Evolutionary conservation across 345 rosid genomes (phyloP), one percentile per base, ranked within the genome.

Genomic region (Eucalyptus paniculata): DNA sequence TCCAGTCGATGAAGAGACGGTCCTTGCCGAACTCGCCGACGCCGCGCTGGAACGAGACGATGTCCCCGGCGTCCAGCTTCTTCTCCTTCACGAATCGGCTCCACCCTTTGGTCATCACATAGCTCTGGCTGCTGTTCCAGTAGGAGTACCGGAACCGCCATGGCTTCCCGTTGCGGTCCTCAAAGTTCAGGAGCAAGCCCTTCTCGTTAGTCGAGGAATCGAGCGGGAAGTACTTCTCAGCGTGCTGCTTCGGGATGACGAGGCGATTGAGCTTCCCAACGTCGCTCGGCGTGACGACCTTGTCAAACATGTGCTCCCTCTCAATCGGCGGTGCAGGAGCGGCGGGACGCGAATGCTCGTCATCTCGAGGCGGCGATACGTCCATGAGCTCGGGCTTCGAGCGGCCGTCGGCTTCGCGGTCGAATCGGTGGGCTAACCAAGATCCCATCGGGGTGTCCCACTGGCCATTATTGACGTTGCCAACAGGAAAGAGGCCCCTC

Each of bases 81-180:
- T 97, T 97, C 85, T 97, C 99, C 95, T 97, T 96, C 42, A 97
- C 99, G 89, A 97, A 97, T 50, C 97, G 95, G 92, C 98, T 97
- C 99, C 99, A 96, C 8, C 99, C 99, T 92, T 96, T 97, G 12
- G 99, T 97, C 98, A 97, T 97, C 45, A 96, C 99, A 87, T 96
- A 97, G 95, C 99, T 96, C 93, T 97, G 99, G 92, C 99, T 97
- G 91, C 97, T 96, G 91, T 94, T 96, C 99, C 99, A 96, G 92
- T 96, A 97, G 49, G 99, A 97, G 95, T 97, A 96, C 58, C 98
- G 92, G 93, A 97, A 97, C 88, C 97, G 91, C 99, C 98, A 96
- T 5, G 94, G 89, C 90, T 96, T 96, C 14, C 97, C 99, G 45
- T 91, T 91, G 32, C 92, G 92, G 93, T 97, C 99, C 89, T 97